Percentiles rank a stretch among this genome's conserved stretches.
Evolutionary conservation across 2,329 filamentous ascomycete genomes (phyloP).

Genomic region (Scopulariopsis brevicaulis): DNA sequence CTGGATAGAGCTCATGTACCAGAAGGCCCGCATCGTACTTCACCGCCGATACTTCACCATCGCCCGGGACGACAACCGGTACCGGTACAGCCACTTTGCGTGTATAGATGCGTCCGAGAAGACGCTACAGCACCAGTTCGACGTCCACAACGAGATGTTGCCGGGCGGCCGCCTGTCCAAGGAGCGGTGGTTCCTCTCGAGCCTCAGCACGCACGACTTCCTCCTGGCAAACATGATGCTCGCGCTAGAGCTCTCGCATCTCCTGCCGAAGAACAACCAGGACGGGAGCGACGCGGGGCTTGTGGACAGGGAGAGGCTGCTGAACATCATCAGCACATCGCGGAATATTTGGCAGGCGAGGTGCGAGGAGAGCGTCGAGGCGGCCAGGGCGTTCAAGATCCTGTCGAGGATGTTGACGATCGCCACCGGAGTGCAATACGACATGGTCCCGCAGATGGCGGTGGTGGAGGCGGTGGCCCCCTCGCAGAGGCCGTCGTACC

Average conservation of each 20-base stretch:
- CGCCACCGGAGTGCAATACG: slow-evolving; percentile 13
- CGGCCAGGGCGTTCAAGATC: slow-evolving; percentile 17
- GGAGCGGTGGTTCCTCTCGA: slow-evolving; percentile 29
- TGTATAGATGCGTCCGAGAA: slow-evolving; percentile 32
- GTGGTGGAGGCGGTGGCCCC: neutral
- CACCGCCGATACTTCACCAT: slow-evolving; percentile 24
- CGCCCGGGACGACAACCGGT: slow-evolving; percentile 21
- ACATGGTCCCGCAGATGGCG: slow-evolving; percentile 7
- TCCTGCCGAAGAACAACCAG: slow-evolving; percentile 5
- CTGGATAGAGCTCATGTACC: slow-evolving; percentile 34
- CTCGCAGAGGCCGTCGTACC: slow-evolving; percentile 6
- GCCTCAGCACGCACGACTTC: slow-evolving; percentile 30
- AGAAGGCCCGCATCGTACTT: slow-evolving; percentile 36
- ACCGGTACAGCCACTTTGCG: slow-evolving; percentile 23
- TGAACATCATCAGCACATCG: slow-evolving; percentile 15
- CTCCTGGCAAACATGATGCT: slow-evolving; percentile 34
- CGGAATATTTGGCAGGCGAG: slow-evolving; percentile 15
- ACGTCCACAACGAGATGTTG: slow-evolving; percentile 25
- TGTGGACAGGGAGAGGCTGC: slow-evolving; percentile 12
- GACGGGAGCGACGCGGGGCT: slow-evolving; percentile 5
- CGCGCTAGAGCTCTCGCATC: slow-evolving; percentile 21
- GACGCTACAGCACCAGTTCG: slow-evolving; percentile 28
- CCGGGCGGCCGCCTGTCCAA: slow-evolving; percentile 24
- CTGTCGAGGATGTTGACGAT: slow-evolving; percentile 17
- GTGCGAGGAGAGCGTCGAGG: slow-evolving; percentile 14